These are phyloP conservation scores for Apiotrichum gracile DNA, from an alignment of 1,284 basidiomycete species.

Conservation along the genomic window DNA sequence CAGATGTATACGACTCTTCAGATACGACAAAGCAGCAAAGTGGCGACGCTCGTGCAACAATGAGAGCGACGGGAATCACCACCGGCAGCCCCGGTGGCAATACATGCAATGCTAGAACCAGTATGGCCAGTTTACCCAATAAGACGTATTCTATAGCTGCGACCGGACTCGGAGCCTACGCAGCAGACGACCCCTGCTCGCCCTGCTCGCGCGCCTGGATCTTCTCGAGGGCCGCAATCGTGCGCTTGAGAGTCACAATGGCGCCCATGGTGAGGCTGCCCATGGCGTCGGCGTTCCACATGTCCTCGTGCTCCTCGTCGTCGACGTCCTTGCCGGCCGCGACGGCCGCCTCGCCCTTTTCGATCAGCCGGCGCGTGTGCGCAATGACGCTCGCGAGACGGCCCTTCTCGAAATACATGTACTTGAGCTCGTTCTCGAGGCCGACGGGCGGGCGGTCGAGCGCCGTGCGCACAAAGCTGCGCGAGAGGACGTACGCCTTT, in stretches of 20 bases:
- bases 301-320: conserved; percentile 46
- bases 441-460: conserved; percentile 68
- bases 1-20: no score
- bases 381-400: conserved; percentile 63
- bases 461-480: conserved; percentile 79
- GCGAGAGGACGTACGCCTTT: conserved; percentile 84
- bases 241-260: conserved; percentile 59
- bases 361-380: conserved; percentile 60
- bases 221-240: conserved; percentile 25
- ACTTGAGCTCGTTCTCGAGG: conserved; percentile 65
- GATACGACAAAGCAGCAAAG: no score
- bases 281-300: conserved; percentile 55
- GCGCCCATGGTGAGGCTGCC: conserved; percentile 72
- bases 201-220: conserved; percentile 6
- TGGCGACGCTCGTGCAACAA: no score
- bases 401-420: conserved; percentile 65
- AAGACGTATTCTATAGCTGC: not conserved
- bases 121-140: no score
- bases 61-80: no score
- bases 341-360: conserved; percentile 47
- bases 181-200: not conserved
- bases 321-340: conserved; percentile 13
- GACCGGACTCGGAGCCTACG: not conserved
- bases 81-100: no score
- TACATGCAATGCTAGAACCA: conserved; percentile 2